Evolutionary conservation across 768 basidiomycete genomes (phyloP).

Genomic region (Royoungia palumana): DNA sequence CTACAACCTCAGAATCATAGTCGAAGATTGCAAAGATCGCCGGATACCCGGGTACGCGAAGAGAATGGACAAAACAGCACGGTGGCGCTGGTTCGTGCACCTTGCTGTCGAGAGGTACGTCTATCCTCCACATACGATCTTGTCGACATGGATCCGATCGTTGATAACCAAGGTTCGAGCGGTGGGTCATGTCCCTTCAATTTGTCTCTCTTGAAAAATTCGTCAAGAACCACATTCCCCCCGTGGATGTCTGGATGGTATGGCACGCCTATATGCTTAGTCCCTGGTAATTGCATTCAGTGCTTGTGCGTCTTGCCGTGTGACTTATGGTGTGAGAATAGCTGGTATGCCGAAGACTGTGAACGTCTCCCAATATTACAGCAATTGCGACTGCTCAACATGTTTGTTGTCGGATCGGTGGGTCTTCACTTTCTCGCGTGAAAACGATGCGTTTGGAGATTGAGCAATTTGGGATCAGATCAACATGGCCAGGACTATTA

Average conservation of each 20-base stretch:
- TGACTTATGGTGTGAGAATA: slow-evolving; percentile 7
- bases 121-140: not conserved
- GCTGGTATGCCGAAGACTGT: slow-evolving; percentile 34
- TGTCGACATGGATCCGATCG: not conserved
- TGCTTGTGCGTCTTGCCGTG: not conserved
- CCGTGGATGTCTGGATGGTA: slow-evolving; percentile 41
- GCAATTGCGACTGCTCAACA: slow-evolving; percentile 25
- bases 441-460: not conserved
- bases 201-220: slow-evolving; percentile 26
- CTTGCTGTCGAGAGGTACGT: slow-evolving; percentile 38
- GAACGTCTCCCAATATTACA: slow-evolving; percentile 27
- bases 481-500: slow-evolving; percentile 18
- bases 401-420: slow-evolving; percentile 30
- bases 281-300: slow-evolving; percentile 26
- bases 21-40: slow-evolving; percentile 29
- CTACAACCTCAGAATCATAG: slow-evolving; percentile 23
- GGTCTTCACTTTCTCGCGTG: slow-evolving; percentile 1
- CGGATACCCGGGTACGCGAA: slow-evolving; percentile 25
- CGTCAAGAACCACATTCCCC: slow-evolving; percentile 28
- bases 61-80: not conserved
- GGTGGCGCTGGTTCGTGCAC: slow-evolving; percentile 41
- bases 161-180: slow-evolving; percentile 30
- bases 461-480: slow-evolving; percentile 16
- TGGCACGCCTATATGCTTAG: slow-evolving; percentile 42
- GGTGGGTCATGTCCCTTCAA: slow-evolving; percentile 29